phyloP scores from a whole-genome alignment of 129 eudicot species.

The Flaveria ramosissima region DNA sequence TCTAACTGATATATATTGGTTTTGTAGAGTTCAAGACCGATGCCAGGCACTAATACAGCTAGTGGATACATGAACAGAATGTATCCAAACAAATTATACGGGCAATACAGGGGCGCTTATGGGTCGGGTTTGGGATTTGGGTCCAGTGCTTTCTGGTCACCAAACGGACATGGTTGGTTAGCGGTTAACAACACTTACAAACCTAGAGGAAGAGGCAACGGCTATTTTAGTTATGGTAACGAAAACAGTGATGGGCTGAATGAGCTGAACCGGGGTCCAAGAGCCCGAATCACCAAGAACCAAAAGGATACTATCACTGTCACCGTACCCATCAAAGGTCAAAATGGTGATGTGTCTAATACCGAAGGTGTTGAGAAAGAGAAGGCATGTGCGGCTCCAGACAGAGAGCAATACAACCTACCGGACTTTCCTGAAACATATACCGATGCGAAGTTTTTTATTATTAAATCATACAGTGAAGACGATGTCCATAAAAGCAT shows the following conservation, averaged over 20 bases:
- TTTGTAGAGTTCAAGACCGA: constrained; percentile 51
- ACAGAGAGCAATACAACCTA: constrained; percentile 61
- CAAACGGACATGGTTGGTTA: constrained; percentile 57
- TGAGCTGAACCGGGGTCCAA: constrained; percentile 77
- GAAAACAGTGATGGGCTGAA: constrained; percentile 76
- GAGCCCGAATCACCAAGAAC: constrained; percentile 55
- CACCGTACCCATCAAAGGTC: constrained; percentile 54
- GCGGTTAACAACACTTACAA: constrained; percentile 60
- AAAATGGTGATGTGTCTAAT: constrained; percentile 35
- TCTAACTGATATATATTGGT: constrained; percentile 24
- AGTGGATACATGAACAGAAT: constrained; percentile 55
- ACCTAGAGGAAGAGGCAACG: constrained; percentile 65
- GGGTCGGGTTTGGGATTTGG: constrained; percentile 64
- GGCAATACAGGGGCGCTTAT: constrained; percentile 50
- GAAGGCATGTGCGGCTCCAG: constrained; percentile 41
- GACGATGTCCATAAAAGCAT: constrained; percentile 90
- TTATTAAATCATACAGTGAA: constrained; percentile 82
- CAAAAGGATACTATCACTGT: constrained; percentile 37
- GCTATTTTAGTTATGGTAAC: constrained; percentile 45
- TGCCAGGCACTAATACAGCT: constrained; percentile 48
- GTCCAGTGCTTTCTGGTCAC: constrained; percentile 49
- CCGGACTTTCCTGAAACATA: constrained; percentile 60
- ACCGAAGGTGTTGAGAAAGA: constrained; percentile 36
- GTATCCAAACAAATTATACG: constrained; percentile 53
- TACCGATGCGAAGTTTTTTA: constrained; percentile 64